Evolutionary conservation across 2,329 filamentous ascomycete species (phyloP).

Genomic region (Penicillium glabrum): DNA sequence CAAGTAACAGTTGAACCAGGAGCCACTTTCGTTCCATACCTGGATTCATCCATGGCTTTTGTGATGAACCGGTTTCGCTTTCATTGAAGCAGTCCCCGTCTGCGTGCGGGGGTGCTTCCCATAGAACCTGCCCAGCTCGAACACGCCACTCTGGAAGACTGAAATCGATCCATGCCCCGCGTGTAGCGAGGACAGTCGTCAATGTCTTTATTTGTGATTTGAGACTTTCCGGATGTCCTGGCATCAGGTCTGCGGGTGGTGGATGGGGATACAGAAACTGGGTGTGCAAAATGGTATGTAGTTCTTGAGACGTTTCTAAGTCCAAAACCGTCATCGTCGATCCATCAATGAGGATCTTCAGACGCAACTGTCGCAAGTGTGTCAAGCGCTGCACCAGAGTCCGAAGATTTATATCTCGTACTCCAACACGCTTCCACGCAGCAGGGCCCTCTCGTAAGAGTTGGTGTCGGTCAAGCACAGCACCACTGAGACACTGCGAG

Average conservation of each 20-base stretch:
- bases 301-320: conserved; percentile 29
- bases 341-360: conserved; percentile 32
- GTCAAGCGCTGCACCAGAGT: conserved; percentile 36
- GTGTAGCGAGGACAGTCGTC: conserved; percentile 41
- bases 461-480: conserved; percentile 36
- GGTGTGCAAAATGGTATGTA: conserved; percentile 37
- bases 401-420: conserved; percentile 38
- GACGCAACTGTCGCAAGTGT: conserved; percentile 32
- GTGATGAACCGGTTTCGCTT: conserved; percentile 3
- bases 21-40: conserved; percentile 52
- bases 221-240: conserved; percentile 34
- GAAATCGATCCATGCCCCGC: conserved; percentile 50
- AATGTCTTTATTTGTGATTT: conserved; percentile 49
- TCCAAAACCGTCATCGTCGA: conserved; percentile 38
- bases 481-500: conserved; percentile 35
- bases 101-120: conserved; percentile 38
- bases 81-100: conserved; percentile 31
- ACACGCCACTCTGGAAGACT: conserved; percentile 48
- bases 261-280: conserved; percentile 40
- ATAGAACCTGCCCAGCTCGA: conserved; percentile 48
- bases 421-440: conserved; percentile 44
- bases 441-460: conserved; percentile 39
- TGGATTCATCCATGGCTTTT: conserved; percentile 26
- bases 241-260: conserved; percentile 22
- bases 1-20: conserved; percentile 55